Evolutionary conservation across 2,329 filamentous ascomycete species (phyloP).

Genomic region (Nigrospora osmanthi): DNA sequence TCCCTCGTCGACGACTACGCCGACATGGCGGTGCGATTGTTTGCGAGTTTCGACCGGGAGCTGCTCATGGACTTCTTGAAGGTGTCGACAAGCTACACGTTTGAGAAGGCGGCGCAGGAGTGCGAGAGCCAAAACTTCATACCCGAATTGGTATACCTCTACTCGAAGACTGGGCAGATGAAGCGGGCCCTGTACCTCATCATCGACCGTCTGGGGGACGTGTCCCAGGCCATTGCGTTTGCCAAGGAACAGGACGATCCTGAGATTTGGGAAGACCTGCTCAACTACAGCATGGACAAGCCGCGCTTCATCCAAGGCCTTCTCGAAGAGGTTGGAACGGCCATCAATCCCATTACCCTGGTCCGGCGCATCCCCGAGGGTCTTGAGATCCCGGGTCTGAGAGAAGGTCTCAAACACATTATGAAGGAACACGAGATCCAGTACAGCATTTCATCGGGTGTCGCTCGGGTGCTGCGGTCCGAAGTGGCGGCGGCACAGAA

Average conservation of each 20-base stretch:
- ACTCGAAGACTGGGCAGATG: slow-evolving; percentile 91
- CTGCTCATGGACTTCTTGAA: slow-evolving; percentile 84
- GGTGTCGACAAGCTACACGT: slow-evolving; percentile 77
- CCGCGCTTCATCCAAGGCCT: slow-evolving; percentile 88
- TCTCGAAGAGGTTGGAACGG: slow-evolving; percentile 87
- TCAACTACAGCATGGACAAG: slow-evolving; percentile 97
- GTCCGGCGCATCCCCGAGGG: slow-evolving; percentile 88
- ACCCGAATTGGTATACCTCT: slow-evolving; percentile 88
- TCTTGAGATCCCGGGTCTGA: slow-evolving; percentile 81
- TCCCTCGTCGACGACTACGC: slow-evolving; percentile 79
- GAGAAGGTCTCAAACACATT: slow-evolving; percentile 82
- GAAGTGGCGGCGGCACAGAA: slow-evolving; percentile 84
- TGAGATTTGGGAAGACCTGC: slow-evolving; percentile 89
- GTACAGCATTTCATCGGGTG: slow-evolving; percentile 83
- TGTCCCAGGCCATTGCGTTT: slow-evolving; percentile 87
- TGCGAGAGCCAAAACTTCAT: slow-evolving; percentile 79
- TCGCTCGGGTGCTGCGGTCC: slow-evolving; percentile 76
- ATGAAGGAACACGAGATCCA: slow-evolving; percentile 96
- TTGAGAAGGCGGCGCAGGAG: slow-evolving; percentile 69
- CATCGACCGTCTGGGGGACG: slow-evolving; percentile 85
- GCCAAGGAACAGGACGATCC: slow-evolving; percentile 88
- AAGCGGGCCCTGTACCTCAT: slow-evolving; percentile 89
- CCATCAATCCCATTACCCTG: slow-evolving; percentile 85
- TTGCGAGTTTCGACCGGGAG: slow-evolving; percentile 72
- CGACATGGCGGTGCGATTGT: slow-evolving; percentile 78